These are phyloP conservation scores for Astrocystis sublimbata DNA, from an alignment of 495 filamentous ascomycete species.

Conservation along the genomic window DNA sequence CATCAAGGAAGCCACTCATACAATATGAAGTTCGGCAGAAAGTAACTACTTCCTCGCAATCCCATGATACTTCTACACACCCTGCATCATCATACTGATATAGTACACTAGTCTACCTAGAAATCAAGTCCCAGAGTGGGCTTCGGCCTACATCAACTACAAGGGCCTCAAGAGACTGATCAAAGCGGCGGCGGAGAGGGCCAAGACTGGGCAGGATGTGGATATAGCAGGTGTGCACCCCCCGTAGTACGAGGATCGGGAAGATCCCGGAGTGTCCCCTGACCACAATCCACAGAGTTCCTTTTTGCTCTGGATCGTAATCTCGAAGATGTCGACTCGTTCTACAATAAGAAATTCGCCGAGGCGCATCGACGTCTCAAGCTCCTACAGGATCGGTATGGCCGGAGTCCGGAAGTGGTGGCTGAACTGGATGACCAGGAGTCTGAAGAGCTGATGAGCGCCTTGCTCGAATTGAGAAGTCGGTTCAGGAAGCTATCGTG, in stretches of 20 bases:
- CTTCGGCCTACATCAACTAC: conserved; percentile 90
- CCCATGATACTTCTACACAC: not conserved
- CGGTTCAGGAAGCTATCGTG: conserved; percentile 90
- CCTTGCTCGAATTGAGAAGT: conserved; percentile 81
- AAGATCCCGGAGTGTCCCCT: conserved; percentile 31
- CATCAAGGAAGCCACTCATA: not conserved
- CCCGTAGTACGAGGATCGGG: conserved; percentile 24
- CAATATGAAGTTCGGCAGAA: conserved; percentile 81
- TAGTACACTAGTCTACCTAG: conserved; percentile 65
- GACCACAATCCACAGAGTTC: conserved; percentile 65
- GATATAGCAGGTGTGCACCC: conserved; percentile 68
- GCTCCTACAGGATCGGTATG: conserved; percentile 82
- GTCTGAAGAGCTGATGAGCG: conserved; percentile 81
- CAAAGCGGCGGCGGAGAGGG: conserved; percentile 66
- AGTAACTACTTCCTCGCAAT: conserved; percentile 37
- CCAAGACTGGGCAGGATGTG: conserved; percentile 66
- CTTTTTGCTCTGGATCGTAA: conserved; percentile 94
- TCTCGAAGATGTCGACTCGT: conserved; percentile 89
- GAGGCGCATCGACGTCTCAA: conserved; percentile 81
- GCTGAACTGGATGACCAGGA: conserved; percentile 67
- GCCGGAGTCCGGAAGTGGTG: conserved; percentile 51
- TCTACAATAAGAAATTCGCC: conserved; percentile 92
- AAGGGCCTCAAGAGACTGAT: conserved; percentile 94
- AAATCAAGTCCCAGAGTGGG: conserved; percentile 97
- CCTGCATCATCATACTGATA: conserved; percentile 6